Conservation (phyloP, 495 filamentous ascomycete genomes). For the Delitschia confertaspora region DNA sequence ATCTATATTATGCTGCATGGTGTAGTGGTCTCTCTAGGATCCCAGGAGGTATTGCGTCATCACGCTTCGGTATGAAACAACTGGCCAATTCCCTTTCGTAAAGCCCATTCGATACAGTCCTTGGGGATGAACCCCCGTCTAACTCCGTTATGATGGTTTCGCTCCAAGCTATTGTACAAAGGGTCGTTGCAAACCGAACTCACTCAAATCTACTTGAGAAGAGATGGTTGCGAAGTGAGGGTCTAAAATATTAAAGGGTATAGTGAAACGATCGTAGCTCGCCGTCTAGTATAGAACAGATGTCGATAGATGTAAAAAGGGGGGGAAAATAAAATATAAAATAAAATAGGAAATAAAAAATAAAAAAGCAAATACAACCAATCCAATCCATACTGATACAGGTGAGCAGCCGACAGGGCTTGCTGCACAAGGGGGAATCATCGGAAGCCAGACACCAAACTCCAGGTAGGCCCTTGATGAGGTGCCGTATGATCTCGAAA, state of each 20-base stretch:
- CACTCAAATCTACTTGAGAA: not conserved
- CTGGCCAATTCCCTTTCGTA: no score
- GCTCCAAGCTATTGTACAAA: slow-evolving; percentile 24
- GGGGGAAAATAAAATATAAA: not conserved
- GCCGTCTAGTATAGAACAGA: not conserved
- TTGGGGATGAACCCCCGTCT: not conserved
- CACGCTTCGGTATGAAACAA: no score
- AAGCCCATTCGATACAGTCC: slow-evolving; percentile 1
- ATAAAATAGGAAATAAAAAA: slow-evolving; percentile 1
- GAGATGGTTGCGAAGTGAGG: slow-evolving; percentile 16
- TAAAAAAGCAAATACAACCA: not conserved
- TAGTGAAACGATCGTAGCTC: slow-evolving; percentile 22
- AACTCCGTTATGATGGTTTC: not conserved
- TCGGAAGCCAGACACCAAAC: slow-evolving; percentile 4
- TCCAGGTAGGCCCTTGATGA: slow-evolving; percentile 3
- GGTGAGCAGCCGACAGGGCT: slow-evolving; percentile 2
- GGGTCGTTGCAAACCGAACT: no score
- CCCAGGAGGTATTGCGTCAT: not conserved
- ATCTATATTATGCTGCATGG: slow-evolving; percentile 3
- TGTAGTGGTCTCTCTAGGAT: not conserved
- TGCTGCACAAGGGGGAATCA: slow-evolving; percentile 17
- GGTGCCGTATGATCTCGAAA: slow-evolving; percentile 1
- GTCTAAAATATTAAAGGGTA: slow-evolving; percentile 31
- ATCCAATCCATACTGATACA: slow-evolving; percentile 14
- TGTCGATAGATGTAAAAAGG: not conserved